These are phyloP conservation scores for Pleurotus pulmonarius DNA, from an alignment of 768 basidiomycete genomes.

Conservation along the genomic window DNA sequence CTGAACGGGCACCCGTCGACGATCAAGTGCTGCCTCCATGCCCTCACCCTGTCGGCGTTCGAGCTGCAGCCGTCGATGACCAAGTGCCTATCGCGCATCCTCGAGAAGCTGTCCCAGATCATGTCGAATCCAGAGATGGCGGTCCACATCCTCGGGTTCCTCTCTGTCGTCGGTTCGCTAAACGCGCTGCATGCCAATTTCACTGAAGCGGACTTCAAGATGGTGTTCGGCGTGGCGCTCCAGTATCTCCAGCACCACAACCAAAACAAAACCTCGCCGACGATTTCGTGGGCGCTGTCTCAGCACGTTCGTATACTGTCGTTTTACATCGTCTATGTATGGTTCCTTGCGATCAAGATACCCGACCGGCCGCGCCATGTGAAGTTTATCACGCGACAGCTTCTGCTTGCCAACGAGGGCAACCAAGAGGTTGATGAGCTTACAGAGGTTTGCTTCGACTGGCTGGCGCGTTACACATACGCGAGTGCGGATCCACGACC, in stretches of 20 bases:
- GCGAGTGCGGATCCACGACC: slow-evolving; percentile 92
- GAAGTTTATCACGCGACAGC: slow-evolving; percentile 80
- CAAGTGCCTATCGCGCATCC: slow-evolving; percentile 71
- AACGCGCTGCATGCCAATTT: slow-evolving; percentile 83
- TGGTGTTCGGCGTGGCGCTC: slow-evolving; percentile 91
- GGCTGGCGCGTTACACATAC: slow-evolving; percentile 93
- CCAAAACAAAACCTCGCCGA: slow-evolving; percentile 48
- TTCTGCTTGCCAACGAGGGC: slow-evolving; percentile 82
- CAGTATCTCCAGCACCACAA: slow-evolving; percentile 93
- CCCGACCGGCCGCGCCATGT: slow-evolving; percentile 79
- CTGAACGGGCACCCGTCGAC: slow-evolving; percentile 68
- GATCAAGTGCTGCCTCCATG: slow-evolving; percentile 88
- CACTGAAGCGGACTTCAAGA: slow-evolving; percentile 85
- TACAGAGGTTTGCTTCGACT: slow-evolving; percentile 96
- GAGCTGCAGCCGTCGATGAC: slow-evolving; percentile 83
- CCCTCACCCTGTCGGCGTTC: slow-evolving; percentile 81
- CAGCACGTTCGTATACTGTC: slow-evolving; percentile 90
- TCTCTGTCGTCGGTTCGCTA: slow-evolving; percentile 81
- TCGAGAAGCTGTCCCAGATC: slow-evolving; percentile 87
- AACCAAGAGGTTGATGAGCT: slow-evolving; percentile 75
- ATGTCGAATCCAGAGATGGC: slow-evolving; percentile 93
- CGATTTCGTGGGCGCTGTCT: slow-evolving; percentile 80
- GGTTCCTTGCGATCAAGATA: slow-evolving; percentile 89
- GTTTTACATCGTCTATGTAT: slow-evolving; percentile 87
- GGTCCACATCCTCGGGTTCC: slow-evolving; percentile 93